Base-by-base conservation (phyloP, 768 basidiomycete species). In the Mycena rosella region DNA sequence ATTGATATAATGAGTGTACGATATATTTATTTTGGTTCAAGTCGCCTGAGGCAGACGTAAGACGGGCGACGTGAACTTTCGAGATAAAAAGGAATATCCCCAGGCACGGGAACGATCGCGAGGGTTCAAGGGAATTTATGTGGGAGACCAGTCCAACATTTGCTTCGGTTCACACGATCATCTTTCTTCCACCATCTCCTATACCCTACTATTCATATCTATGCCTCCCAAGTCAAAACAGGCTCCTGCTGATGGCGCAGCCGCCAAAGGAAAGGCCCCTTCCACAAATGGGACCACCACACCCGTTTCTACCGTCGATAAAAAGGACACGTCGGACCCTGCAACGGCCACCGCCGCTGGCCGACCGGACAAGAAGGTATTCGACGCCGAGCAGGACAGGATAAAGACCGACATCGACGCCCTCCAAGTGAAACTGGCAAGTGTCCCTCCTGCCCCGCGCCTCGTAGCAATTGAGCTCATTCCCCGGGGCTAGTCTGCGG, bases 351-450 rank as follows among this genome's bases (percentile, higher is more conserved):
- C 77, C 57, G 40, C 72, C 32, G 78, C 83, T 51, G 89, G 87
- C 48, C 93, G 84, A 77, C 96, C 96, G 34, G 96, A 98, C 86
- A 96, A 95, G 80, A 86, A 85, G 53, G 82, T 79, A n/a, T 92
- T 92, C 77, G 94, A 98, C 59, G 86, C 84, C 11, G 96, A 98
- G 81, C 95, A 96, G 80, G 90, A 92, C 59, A 88, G 80, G 74
- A 82, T 96, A 71, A 95, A 92, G 79, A 80, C 85, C 27, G 92
- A 96, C 75, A 96, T 98, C 74, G 96, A 96, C 66, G 84, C 81
- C 52, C 79, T 96, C 54, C 95, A 98, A 79, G 79, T 79, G 24
- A 92, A 94, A 78, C 80, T 96, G 67, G 97, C 95, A 73, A 76
- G 95, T 87, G n/a, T 51, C 51, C 20, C 38, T 68, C 56, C 44